These are phyloP conservation scores for Ophiognomonia clavigignenti-juglandacearum DNA, from an alignment of 2,329 filamentous ascomycete species.

Conservation along the genomic window DNA sequence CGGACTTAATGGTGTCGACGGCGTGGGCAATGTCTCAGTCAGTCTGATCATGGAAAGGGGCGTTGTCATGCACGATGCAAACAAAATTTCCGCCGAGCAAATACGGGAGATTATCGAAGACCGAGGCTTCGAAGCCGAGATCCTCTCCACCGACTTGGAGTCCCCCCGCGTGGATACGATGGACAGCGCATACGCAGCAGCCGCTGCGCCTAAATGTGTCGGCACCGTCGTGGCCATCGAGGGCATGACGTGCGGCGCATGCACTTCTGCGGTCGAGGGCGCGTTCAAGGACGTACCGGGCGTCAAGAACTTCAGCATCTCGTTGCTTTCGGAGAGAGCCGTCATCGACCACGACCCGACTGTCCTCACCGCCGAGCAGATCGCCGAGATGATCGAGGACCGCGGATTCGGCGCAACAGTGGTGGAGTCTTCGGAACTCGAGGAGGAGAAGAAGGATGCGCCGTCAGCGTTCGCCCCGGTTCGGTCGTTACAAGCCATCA, in stretches of 20 bases:
- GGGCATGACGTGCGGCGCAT: constrained; percentile 90
- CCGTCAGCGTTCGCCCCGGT: constrained; percentile 23
- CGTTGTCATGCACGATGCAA: constrained; percentile 85
- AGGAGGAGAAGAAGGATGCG: constrained; percentile 29
- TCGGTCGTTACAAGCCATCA: constrained; percentile 54
- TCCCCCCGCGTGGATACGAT: constrained; percentile 36
- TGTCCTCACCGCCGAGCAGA: constrained; percentile 46
- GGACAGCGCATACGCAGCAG: constrained; percentile 27
- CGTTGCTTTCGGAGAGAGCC: constrained; percentile 77
- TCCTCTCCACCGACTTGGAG: constrained; percentile 76
- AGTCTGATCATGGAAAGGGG: constrained; percentile 93
- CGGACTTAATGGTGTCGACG: constrained; percentile 77
- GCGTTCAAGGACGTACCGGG: constrained; percentile 72
- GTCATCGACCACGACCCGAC: constrained; percentile 73
- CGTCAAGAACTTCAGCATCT: constrained; percentile 74
- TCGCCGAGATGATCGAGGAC: constrained; percentile 59
- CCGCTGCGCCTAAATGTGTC: constrained; percentile 37
- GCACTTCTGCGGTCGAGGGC: constrained; percentile 78
- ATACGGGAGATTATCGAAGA: constrained; percentile 87
- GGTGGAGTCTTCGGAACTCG: constrained; percentile 60
- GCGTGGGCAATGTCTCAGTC: constrained; percentile 82
- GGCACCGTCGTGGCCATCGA: constrained; percentile 74
- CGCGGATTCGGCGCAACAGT: constrained; percentile 78
- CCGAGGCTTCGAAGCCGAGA: constrained; percentile 82
- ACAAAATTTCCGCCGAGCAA: constrained; percentile 65